Base-by-base conservation (phyloP, 768 basidiomycete genomes). In the Suillus discolor region DNA sequence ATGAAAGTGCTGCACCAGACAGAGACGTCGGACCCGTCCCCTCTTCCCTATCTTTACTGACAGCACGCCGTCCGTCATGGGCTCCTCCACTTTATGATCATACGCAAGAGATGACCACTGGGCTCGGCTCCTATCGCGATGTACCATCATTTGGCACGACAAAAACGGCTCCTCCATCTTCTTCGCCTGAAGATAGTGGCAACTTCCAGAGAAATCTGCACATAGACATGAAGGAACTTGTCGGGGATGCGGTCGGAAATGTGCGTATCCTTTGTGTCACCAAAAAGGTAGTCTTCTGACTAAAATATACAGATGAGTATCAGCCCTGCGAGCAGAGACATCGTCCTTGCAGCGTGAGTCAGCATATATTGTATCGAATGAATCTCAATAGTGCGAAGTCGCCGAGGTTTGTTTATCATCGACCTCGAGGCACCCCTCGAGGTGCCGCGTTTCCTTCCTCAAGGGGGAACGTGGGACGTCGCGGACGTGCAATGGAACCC, bases 391-490 rank as follows among this genome's bases (percentile, higher is more conserved):
- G 53, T 28, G 8, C 45, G 9, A 72, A 89, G 88, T 23, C 90
- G 96, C 6, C 89, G 94, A 64, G 97, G 97, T 0, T 83, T 99
- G 18, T 99, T 93, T 75, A 95, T 99, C 65, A 93, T 99, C 66
- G 97, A 99, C 80, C 83, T 99, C 18, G 90, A 95, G 67, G 86
- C 91, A 15, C 94, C 94, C 1, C 82, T 93, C 20, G 89, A 93
- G 68, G 85, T 95, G 0, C 97, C 97, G 28, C 85, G 97, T 15
- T 98, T 97, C 74, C 84, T 99, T 11, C 97, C 97, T 16, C 96
- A 99, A 78, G 94, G 95, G 2, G 96, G 96, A 1, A 94, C 93
- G 6, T 98, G 96, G 94, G 93, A 97, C 71, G 95, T 97, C 13
- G 92, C 93, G 0, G 93, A 96, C 71, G 92, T 95, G 0, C 92